Percentiles rank a stretch among this genome's conserved stretches.
Conservation (phyloP, 495 filamentous ascomycete species). For the Astrothelium macrocarpum region DNA sequence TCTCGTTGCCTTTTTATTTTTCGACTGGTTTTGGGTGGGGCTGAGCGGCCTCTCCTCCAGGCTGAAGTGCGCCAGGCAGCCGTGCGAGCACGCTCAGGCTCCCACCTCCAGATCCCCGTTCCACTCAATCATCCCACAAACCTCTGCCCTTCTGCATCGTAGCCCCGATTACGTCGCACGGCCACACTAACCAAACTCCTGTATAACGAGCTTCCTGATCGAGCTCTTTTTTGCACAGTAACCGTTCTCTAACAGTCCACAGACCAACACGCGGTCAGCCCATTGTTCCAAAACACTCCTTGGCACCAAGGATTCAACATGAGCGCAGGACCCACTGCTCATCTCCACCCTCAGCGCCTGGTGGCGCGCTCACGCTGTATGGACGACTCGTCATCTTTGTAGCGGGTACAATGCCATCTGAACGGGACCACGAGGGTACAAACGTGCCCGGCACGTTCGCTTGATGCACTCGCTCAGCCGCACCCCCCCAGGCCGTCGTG, state of each 20-base stretch:
- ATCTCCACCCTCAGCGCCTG: not conserved
- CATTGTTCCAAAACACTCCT: not conserved
- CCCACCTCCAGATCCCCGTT: not conserved
- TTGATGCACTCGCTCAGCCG: conserved; percentile 1
- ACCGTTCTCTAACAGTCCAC: not conserved
- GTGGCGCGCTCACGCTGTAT: too few species aligned
- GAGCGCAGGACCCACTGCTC: too few species aligned
- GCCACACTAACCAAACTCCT: not conserved
- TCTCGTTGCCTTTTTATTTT: not conserved
- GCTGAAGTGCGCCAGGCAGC: conserved; percentile 3
- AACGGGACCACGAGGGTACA: not conserved
- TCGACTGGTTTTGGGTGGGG: not conserved
- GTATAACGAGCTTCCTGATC: not conserved
- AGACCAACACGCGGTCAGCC: not conserved
- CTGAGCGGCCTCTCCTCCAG: conserved; percentile 7
- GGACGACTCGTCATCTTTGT: not conserved
- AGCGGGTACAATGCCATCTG: not conserved
- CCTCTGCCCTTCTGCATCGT: not conserved
- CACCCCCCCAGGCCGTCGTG: not conserved
- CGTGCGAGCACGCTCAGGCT: not conserved
- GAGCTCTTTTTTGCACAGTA: not conserved
- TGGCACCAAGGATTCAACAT: not conserved
- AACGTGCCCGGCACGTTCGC: not conserved
- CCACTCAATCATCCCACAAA: not conserved
- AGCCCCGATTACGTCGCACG: not conserved